phyloP scores from a whole-genome alignment of 768 basidiomycete species.

The Trametes coccinea region DNA sequence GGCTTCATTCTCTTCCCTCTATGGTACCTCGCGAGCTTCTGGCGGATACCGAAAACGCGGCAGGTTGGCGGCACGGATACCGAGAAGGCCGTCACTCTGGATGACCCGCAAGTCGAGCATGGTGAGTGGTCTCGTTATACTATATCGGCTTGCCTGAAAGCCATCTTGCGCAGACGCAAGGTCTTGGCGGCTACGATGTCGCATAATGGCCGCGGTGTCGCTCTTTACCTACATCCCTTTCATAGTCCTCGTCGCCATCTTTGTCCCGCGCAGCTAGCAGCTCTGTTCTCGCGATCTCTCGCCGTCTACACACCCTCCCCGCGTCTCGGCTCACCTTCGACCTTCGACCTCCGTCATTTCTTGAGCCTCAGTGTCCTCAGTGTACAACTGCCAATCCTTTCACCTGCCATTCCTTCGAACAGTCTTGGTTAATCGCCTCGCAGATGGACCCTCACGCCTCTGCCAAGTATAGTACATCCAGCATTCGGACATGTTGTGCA shows the following conservation, averaged over 20 bases:
- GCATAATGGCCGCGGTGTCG: conserved; percentile 67
- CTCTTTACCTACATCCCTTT: conserved; percentile 79
- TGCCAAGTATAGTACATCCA: conserved; percentile 10
- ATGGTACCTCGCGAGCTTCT: conserved; percentile 62
- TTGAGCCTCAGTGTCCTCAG: conserved; percentile 1
- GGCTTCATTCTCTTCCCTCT: conserved; percentile 64
- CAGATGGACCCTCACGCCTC: conserved; percentile 16
- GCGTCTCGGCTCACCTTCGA: not conserved
- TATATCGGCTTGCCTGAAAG: conserved; percentile 4
- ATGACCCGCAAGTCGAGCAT: conserved; percentile 79
- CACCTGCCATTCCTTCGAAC: conserved; percentile 16
- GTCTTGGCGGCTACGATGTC: conserved; percentile 75
- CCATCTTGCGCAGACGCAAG: conserved; percentile 53
- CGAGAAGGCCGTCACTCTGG: conserved; percentile 72
- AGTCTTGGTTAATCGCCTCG: conserved; percentile 6
- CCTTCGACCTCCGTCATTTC: not conserved
- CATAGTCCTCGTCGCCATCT: conserved; percentile 70
- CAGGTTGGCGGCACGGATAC: conserved; percentile 52
- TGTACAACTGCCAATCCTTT: conserved; percentile 18
- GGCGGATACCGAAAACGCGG: conserved; percentile 63
- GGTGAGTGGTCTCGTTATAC: conserved; percentile 45
- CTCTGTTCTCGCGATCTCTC: conserved; percentile 3
- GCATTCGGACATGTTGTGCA: conserved; percentile 21
- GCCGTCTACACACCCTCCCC: conserved; percentile 2
- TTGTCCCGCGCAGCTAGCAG: conserved; percentile 37